Conservation (phyloP, 768 basidiomycete genomes). For the Punctularia strigosozonata region DNA sequence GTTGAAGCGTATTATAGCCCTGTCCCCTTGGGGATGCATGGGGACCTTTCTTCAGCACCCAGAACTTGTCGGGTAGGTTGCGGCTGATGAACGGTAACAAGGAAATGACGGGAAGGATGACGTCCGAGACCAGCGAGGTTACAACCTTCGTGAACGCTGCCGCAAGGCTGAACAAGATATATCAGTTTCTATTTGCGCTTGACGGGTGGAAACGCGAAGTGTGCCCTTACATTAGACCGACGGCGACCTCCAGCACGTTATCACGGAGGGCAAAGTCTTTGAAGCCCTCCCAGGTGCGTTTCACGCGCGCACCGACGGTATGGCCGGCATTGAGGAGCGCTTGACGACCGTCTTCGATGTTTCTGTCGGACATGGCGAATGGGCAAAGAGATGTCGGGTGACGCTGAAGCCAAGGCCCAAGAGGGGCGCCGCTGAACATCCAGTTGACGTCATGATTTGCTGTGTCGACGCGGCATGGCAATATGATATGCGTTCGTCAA, state of each 20-base stretch:
- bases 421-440: too few species aligned
- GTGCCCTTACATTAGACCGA: conserved; percentile 24
- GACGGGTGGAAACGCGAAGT: neutral
- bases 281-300: neutral
- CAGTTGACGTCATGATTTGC: too few species aligned
- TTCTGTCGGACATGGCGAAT: too few species aligned
- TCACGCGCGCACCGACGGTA: neutral
- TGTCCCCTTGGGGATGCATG: conserved; percentile 9
- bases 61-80: conserved; percentile 32
- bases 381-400: too few species aligned
- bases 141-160: conserved; percentile 28
- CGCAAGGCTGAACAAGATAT: conserved; percentile 19
- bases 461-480: too few species aligned
- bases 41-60: conserved; percentile 22
- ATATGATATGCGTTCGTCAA: too few species aligned
- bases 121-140: conserved; percentile 30
- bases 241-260: conserved; percentile 34
- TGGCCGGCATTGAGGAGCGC: neutral
- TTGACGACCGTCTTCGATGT: conserved; percentile 2
- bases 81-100: conserved; percentile 30
- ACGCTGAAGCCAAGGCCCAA: too few species aligned
- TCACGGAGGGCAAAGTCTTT: conserved; percentile 20
- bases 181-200: too few species aligned
- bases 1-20: conserved; percentile 31
- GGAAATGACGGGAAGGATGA: conserved; percentile 28